Evolutionary conservation across 768 basidiomycete species (phyloP).

Genomic region (Collybia mongolica): DNA sequence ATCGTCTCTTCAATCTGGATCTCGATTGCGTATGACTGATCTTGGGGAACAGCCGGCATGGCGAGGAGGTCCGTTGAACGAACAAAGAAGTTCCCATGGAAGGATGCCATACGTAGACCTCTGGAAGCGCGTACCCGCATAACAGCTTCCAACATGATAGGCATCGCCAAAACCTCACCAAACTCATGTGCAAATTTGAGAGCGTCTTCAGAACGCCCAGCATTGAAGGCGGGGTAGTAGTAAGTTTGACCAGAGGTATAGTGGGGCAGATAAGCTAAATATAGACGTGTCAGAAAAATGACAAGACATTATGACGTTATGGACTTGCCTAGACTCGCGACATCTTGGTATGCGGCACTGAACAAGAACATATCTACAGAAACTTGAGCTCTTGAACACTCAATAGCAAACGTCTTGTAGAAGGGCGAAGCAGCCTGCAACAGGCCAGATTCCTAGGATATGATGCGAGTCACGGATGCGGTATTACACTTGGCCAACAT

Average conservation of each 20-base stretch:
- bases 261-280: conserved; percentile 82
- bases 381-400: conserved; percentile 95
- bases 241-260: conserved; percentile 98
- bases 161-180: conserved; percentile 87
- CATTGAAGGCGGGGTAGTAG: conserved; percentile 98
- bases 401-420: conserved; percentile 99
- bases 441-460: conserved; percentile 76
- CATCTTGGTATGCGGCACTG: conserved; percentile 90
- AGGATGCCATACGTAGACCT: conserved; percentile 95
- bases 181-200: conserved; percentile 99
- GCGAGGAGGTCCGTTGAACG: conserved; percentile 95
- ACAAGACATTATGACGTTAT: neutral
- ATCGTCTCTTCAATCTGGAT: conserved; percentile 94
- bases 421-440: conserved; percentile 93
- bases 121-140: conserved; percentile 98
- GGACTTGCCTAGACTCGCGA: conserved; percentile 80
- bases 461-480: neutral
- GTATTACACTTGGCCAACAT: neutral
- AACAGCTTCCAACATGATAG: conserved; percentile 95
- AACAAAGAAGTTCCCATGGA: conserved; percentile 99
- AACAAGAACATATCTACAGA: conserved; percentile 99
- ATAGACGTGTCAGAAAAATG: neutral
- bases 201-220: conserved; percentile 90
- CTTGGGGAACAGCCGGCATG: conserved; percentile 94
- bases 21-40: conserved; percentile 95